These are phyloP conservation scores for Zalerion maritima DNA, from an alignment of 495 filamentous ascomycete genomes.

Conservation along the genomic window DNA sequence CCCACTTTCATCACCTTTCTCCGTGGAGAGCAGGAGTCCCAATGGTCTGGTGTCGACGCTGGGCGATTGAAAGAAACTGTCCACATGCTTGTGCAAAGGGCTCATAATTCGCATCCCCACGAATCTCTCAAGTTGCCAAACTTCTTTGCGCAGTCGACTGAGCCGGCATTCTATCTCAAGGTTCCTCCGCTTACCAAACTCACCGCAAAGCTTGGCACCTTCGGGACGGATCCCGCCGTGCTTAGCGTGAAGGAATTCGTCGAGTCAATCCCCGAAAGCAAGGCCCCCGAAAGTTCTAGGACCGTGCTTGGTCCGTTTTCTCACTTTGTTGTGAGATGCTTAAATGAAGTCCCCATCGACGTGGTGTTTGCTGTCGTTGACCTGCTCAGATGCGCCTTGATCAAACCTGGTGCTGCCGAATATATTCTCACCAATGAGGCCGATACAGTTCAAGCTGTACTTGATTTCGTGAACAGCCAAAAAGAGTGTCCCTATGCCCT, in stretches of 20 bases:
- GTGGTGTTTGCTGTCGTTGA: slow-evolving; percentile 68
- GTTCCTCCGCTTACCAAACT: slow-evolving; percentile 75
- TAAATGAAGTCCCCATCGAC: slow-evolving; percentile 37
- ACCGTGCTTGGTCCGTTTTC: slow-evolving; percentile 40
- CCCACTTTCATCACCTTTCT: slow-evolving; percentile 88
- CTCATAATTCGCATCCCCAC: slow-evolving; percentile 66
- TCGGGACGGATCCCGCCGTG: slow-evolving; percentile 37
- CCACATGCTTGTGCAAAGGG: slow-evolving; percentile 59
- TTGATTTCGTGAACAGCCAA: slow-evolving; percentile 40
- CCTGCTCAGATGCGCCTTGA: slow-evolving; percentile 59
- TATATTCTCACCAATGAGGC: slow-evolving; percentile 73
- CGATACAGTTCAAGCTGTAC: slow-evolving; percentile 46
- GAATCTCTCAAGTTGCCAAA: slow-evolving; percentile 51
- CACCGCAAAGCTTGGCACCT: slow-evolving; percentile 52
- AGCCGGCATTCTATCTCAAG: slow-evolving; percentile 62
- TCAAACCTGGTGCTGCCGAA: slow-evolving; percentile 72
- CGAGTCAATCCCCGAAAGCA: no score
- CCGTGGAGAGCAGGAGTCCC: slow-evolving; percentile 56
- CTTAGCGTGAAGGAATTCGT: slow-evolving; percentile 50
- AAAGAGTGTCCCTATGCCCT: slow-evolving; percentile 57
- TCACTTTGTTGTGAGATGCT: slow-evolving; percentile 32
- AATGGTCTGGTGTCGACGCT: slow-evolving; percentile 68
- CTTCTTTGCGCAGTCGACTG: slow-evolving; percentile 44
- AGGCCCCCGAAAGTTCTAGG: no score
- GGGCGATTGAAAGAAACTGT: slow-evolving; percentile 54